These are phyloP conservation scores for Alternaria sp. DNA, from an alignment of 2,329 filamentous ascomycete species.

Conservation along the genomic window DNA sequence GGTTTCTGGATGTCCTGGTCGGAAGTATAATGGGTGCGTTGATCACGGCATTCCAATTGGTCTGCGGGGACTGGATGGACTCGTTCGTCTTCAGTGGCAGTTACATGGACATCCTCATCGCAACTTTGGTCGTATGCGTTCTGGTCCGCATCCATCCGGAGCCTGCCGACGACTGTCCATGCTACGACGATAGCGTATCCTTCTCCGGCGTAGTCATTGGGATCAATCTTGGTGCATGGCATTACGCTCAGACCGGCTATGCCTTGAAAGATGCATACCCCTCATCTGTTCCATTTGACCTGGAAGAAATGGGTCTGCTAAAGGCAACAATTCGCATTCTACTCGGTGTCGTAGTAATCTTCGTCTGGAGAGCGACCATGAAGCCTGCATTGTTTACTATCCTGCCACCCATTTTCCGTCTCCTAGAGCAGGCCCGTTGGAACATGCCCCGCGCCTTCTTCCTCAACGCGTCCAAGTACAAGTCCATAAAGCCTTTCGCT, in stretches of 20 bases:
- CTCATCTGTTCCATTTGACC: constrained; percentile 68
- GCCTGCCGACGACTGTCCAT: constrained; percentile 94
- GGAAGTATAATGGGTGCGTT: constrained; percentile 78
- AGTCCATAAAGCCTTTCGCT: constrained; percentile 75
- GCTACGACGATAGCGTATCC: constrained; percentile 93
- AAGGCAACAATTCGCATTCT: constrained; percentile 72
- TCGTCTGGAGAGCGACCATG: constrained; percentile 87
- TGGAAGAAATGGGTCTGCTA: constrained; percentile 70
- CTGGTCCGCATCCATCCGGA: constrained; percentile 92
- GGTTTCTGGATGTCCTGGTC: constrained; percentile 87
- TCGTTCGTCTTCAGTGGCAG: constrained; percentile 64
- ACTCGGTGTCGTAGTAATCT: constrained; percentile 81
- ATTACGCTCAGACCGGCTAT: constrained; percentile 68
- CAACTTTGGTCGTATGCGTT: constrained; percentile 71
- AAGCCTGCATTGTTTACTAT: constrained; percentile 80
- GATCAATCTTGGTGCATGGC: constrained; percentile 82
- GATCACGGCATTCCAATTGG: constrained; percentile 63
- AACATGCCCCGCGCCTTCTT: constrained; percentile 90
- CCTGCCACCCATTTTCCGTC: constrained; percentile 85
- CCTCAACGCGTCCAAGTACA: constrained; percentile 87
- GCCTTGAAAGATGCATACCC: constrained; percentile 61
- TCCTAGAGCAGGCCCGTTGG: constrained; percentile 79
- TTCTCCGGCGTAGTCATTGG: constrained; percentile 92
- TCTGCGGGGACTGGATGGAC: constrained; percentile 67
- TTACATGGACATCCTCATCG: constrained; percentile 68